phyloP scores from a whole-genome alignment of 2,329 filamentous ascomycete species.

The Talaromyces pinophilus region DNA sequence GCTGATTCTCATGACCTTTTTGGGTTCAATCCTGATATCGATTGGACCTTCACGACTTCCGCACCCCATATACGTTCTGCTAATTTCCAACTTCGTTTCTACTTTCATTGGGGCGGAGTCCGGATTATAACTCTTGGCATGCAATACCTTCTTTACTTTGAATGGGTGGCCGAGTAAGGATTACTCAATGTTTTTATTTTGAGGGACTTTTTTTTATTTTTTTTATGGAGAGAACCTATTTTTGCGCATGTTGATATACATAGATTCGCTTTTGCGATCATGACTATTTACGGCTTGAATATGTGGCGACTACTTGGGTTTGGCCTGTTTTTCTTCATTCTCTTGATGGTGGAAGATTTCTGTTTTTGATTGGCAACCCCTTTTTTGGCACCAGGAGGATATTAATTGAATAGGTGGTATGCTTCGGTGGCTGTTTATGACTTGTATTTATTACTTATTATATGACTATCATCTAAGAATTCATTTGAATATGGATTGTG shows the following conservation, averaged over 20 bases:
- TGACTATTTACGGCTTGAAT: conserved; percentile 15
- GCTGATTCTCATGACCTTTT: conserved; percentile 30
- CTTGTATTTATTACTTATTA: conserved; percentile 3
- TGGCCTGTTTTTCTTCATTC: not conserved
- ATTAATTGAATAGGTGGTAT: not conserved
- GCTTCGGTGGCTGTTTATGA: not conserved
- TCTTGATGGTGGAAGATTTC: not conserved
- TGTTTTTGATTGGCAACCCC: not conserved
- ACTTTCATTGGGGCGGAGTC: conserved; percentile 11
- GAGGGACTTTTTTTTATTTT: not conserved
- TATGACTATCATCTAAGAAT: not conserved
- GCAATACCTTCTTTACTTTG: not conserved
- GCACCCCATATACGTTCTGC: not conserved
- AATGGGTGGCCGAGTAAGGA: conserved; percentile 5
- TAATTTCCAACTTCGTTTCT: not conserved
- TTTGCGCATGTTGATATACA: conserved; percentile 6
- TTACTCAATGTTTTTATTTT: not conserved
- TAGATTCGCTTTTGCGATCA: conserved; percentile 13
- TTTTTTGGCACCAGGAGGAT: not conserved
- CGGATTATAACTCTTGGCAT: not conserved
- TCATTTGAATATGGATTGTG: not conserved
- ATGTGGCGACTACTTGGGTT: not conserved
- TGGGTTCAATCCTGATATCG: conserved; percentile 26
- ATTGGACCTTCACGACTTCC: not conserved
- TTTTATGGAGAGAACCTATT: not conserved